Conservation (phyloP, 1,139 yeast species). For the Candida neerlandica region DNA sequence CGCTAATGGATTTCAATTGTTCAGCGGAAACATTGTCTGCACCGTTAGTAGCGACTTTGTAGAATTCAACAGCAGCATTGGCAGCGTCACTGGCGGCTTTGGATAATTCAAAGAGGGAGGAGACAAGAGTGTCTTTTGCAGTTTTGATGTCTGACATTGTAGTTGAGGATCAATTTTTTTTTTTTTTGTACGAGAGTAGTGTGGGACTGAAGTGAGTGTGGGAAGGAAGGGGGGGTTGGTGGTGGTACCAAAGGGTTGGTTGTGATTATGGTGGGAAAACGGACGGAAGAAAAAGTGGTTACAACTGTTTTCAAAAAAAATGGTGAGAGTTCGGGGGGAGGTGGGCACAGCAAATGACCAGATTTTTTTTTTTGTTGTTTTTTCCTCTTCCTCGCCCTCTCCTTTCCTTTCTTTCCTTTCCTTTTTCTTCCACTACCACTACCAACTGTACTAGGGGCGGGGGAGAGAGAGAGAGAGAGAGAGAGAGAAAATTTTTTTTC, state of each 20-base stretch:
- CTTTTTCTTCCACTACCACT: no score
- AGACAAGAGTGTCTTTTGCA: constrained; percentile 60
- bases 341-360: constrained; percentile 7
- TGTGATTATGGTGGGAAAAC: constrained; percentile 8
- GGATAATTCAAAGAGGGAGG: constrained; percentile 77
- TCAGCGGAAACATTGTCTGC: constrained; percentile 37
- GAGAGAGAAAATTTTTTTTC: constrained; percentile 2
- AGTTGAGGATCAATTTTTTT: constrained; percentile 1
- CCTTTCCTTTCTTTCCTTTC: no score
- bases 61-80: constrained; percentile 69
- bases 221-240: constrained; percentile 3
- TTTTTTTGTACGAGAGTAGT: not conserved
- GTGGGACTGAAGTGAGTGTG: not conserved
- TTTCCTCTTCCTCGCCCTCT: no score
- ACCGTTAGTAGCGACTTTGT: constrained; percentile 46
- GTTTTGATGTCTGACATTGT: constrained; percentile 39
- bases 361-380: constrained; percentile 2
- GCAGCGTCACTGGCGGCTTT: constrained; percentile 79
- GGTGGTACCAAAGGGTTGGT: constrained; percentile 8
- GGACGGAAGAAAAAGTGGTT: constrained; percentile 10
- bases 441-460: no score
- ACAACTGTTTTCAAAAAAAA: not conserved
- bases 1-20: constrained; percentile 37
- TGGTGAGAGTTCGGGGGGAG: constrained; percentile 8
- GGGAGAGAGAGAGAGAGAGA: not conserved